A percentile compares a stretch with the other conserved stretches of the same genome.
phyloP scores from a whole-genome alignment of 1,284 basidiomycete species.

The Fistulina hepatica region DNA sequence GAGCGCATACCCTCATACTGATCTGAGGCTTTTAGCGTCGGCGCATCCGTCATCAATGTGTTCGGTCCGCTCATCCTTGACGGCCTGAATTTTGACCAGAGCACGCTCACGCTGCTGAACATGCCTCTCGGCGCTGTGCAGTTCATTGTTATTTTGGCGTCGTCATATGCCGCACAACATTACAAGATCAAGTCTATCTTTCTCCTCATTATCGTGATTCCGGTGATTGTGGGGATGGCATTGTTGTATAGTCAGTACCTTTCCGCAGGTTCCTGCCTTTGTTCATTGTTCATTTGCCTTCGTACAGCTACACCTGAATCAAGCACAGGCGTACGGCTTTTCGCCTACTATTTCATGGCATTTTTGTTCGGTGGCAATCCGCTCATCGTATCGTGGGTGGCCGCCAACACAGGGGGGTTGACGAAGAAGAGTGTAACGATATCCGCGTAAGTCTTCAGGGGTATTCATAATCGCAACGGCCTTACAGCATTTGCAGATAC shows the following conservation, averaged over 20 bases:
- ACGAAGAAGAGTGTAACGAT: slow-evolving; percentile 13
- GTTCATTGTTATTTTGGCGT: slow-evolving; percentile 10
- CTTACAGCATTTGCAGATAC: slow-evolving; percentile 4
- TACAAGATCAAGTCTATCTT: slow-evolving; percentile 9
- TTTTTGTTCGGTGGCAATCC: slow-evolving; percentile 12
- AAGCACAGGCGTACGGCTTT: slow-evolving; percentile 6
- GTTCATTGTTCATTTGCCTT: neutral
- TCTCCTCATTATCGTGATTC: slow-evolving; percentile 7
- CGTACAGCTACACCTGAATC: neutral
- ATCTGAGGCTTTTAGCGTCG: slow-evolving; percentile 7
- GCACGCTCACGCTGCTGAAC: slow-evolving; percentile 12
- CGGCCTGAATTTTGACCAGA: slow-evolving; percentile 13
- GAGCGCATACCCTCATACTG: neutral
- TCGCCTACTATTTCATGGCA: slow-evolving; percentile 15
- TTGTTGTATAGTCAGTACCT: slow-evolving; percentile 8
- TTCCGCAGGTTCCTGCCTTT: neutral
- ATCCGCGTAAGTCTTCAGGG: neutral
- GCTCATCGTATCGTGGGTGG: slow-evolving; percentile 14
- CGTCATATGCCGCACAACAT: slow-evolving; percentile 11
- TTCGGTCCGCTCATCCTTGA: slow-evolving; percentile 14
- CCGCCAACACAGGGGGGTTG: slow-evolving; percentile 14
- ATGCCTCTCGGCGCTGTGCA: slow-evolving; percentile 13
- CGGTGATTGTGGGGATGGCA: slow-evolving; percentile 11
- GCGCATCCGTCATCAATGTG: slow-evolving; percentile 11
- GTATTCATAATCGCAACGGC: neutral